Conservation (phyloP, 2,329 filamentous ascomycete genomes). For the Dothiorella sarmentorum region DNA sequence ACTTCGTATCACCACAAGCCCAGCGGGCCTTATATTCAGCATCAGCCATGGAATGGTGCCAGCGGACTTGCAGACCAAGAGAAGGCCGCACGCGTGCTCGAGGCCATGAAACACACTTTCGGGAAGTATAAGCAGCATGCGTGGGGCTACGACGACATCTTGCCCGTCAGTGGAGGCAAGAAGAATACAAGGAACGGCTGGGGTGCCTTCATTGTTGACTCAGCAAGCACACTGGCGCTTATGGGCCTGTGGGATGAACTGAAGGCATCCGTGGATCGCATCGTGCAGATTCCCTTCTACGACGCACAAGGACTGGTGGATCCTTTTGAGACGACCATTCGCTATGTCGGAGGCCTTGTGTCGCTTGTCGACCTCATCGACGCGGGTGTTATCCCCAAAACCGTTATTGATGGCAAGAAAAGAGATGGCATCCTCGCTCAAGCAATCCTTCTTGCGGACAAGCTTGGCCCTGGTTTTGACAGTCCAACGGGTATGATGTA, state of each 20-base stretch:
- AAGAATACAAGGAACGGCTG: conserved; percentile 39
- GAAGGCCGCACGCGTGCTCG: conserved; percentile 33
- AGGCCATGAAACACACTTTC: conserved; percentile 42
- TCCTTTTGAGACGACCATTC: conserved; percentile 42
- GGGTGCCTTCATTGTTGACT: conserved; percentile 44
- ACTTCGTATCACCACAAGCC: background rate
- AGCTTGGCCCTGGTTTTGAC: conserved; percentile 39
- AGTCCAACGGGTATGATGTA: conserved; percentile 43
- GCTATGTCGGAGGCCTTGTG: conserved; percentile 40
- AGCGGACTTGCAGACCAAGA: conserved; percentile 33
- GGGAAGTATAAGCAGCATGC: conserved; percentile 38
- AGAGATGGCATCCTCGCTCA: conserved; percentile 36
- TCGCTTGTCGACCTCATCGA: conserved; percentile 42
- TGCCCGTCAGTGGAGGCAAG: conserved; percentile 37
- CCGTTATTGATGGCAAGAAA: conserved; percentile 30
- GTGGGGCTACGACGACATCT: conserved; percentile 41
- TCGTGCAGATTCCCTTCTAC: conserved; percentile 38
- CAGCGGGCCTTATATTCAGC: conserved; percentile 32
- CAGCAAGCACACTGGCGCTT: conserved; percentile 38
- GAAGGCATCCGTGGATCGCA: conserved; percentile 36
- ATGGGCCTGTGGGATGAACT: conserved; percentile 45
- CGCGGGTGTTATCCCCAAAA: conserved; percentile 36
- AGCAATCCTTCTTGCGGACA: conserved; percentile 36
- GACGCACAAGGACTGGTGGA: conserved; percentile 36
- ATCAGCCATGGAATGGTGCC: conserved; percentile 32